phyloP scores from a whole-genome alignment of 495 filamentous ascomycete genomes.

The Tuber brumale region DNA sequence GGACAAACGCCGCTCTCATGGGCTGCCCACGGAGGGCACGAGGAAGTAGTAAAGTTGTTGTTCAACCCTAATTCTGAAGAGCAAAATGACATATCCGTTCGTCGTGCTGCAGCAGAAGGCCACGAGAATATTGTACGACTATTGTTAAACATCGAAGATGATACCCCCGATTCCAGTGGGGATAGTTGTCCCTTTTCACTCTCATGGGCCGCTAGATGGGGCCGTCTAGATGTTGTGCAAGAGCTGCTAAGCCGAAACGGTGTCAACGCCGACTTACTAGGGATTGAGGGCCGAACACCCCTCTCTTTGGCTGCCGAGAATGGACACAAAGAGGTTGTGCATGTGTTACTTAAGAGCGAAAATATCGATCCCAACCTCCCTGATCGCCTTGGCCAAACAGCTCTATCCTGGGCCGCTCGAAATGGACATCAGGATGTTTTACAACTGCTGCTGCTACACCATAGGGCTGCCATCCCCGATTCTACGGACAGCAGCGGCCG shows the following conservation, averaged over 20 bases:
- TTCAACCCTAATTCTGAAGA: slow-evolving; percentile 27
- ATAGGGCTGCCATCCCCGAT: background rate
- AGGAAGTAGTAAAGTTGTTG: slow-evolving; percentile 9
- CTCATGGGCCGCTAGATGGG: background rate
- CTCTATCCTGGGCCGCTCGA: slow-evolving; percentile 26
- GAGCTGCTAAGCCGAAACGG: background rate
- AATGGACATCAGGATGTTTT: slow-evolving; percentile 18
- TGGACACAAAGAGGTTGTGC: slow-evolving; percentile 34
- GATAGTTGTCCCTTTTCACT: background rate
- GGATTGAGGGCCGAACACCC: slow-evolving; percentile 22
- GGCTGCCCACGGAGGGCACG: slow-evolving; percentile 28
- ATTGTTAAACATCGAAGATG: background rate
- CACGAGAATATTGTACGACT: slow-evolving; percentile 13
- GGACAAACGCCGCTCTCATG: slow-evolving; percentile 17
- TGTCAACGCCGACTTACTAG: slow-evolving; percentile 20
- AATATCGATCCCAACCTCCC: slow-evolving; percentile 20
- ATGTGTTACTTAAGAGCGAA: slow-evolving; percentile 27
- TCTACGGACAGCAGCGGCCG: background rate
- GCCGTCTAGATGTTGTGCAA: background rate
- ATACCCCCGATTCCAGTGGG: background rate
- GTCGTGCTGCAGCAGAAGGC: slow-evolving; percentile 4
- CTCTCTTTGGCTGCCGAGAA: slow-evolving; percentile 27
- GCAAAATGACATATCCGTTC: slow-evolving; percentile 23
- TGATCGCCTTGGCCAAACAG: slow-evolving; percentile 18
- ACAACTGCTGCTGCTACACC: slow-evolving; percentile 20